These are phyloP conservation scores for Vaccinium macrocarpon DNA, from an alignment of 148 eudicot genomes.

Conservation along the genomic window DNA sequence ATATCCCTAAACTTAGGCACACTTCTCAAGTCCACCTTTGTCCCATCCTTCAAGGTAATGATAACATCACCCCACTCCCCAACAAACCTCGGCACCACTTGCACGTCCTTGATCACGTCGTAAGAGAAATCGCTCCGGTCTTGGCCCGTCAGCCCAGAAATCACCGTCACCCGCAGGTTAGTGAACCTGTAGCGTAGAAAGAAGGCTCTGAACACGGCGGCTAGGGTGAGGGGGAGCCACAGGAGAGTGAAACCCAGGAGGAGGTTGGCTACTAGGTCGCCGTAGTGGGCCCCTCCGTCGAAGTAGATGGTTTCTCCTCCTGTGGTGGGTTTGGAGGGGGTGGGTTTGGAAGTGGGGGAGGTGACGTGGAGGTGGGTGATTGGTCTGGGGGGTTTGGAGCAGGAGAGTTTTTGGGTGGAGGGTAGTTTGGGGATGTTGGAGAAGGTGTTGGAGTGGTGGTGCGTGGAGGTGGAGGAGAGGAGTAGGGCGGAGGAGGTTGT, in stretches of 20 bases:
- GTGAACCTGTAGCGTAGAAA: slow-evolving; percentile 80
- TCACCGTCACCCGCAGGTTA: slow-evolving; percentile 68
- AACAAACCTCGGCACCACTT: slow-evolving; percentile 90
- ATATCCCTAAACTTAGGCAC: slow-evolving; percentile 92
- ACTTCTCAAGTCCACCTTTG: slow-evolving; percentile 87
- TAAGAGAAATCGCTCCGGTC: slow-evolving; percentile 86
- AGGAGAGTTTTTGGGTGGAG: slow-evolving; percentile 8
- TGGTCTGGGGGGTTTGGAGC: slow-evolving; percentile 30
- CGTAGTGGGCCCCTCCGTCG: slow-evolving; percentile 95
- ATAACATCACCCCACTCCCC: slow-evolving; percentile 97
- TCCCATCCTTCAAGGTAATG: slow-evolving; percentile 80
- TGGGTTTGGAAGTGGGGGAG: slow-evolving; percentile 43
- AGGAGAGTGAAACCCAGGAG: slow-evolving; percentile 79
- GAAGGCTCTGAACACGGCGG: slow-evolving; percentile 80
- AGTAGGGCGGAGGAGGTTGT: slow-evolving; percentile 26
- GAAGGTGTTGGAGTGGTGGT: slow-evolving; percentile 27
- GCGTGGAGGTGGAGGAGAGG: slow-evolving; percentile 21
- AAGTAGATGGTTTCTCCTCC: slow-evolving; percentile 62
- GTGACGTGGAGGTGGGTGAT: slow-evolving; percentile 62
- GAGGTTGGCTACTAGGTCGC: slow-evolving; percentile 71
- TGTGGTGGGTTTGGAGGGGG: slow-evolving; percentile 23
- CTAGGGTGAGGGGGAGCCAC: slow-evolving; percentile 85
- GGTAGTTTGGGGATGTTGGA: slow-evolving; percentile 13
- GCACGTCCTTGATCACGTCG: slow-evolving; percentile 73
- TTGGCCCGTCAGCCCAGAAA: slow-evolving; percentile 80